phyloP scores from a whole-genome alignment of 2,329 filamentous ascomycete species.

The Cladosporium sp. region DNA sequence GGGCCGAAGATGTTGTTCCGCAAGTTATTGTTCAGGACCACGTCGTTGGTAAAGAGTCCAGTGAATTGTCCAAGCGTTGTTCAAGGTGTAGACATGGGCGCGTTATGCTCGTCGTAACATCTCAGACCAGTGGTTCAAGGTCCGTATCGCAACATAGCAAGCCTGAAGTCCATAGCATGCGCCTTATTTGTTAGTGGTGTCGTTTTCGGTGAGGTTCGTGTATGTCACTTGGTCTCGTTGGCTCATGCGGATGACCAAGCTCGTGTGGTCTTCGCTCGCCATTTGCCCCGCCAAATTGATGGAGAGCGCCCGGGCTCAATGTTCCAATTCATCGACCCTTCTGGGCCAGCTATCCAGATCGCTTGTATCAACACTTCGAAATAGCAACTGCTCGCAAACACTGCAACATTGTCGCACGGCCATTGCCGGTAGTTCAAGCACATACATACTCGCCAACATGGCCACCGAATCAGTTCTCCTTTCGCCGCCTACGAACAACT shows the following conservation, averaged over 20 bases:
- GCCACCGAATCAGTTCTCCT: conserved; percentile 32
- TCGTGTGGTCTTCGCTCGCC: conserved; percentile 3
- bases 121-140: background rate
- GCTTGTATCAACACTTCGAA: background rate
- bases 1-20: background rate
- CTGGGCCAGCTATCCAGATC: background rate
- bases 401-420: background rate
- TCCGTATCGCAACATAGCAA: background rate
- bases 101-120: background rate
- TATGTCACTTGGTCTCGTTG: background rate
- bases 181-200: background rate
- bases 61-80: background rate
- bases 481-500: conserved; percentile 36
- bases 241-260: conserved; percentile 6
- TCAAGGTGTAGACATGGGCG: background rate
- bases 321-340: background rate
- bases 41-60: background rate
- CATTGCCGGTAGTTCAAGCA: background rate
- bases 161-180: background rate
- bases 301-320: conserved; percentile 4
- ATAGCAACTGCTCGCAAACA: background rate
- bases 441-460: conserved; percentile 18
- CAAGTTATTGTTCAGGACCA: background rate
- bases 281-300: conserved; percentile 6
- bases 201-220: background rate